Evolutionary conservation across 208 protist species (phyloP), one percentile per base, ranked within the genome.

Genomic region (Balamuthia mandrillaris): DNA sequence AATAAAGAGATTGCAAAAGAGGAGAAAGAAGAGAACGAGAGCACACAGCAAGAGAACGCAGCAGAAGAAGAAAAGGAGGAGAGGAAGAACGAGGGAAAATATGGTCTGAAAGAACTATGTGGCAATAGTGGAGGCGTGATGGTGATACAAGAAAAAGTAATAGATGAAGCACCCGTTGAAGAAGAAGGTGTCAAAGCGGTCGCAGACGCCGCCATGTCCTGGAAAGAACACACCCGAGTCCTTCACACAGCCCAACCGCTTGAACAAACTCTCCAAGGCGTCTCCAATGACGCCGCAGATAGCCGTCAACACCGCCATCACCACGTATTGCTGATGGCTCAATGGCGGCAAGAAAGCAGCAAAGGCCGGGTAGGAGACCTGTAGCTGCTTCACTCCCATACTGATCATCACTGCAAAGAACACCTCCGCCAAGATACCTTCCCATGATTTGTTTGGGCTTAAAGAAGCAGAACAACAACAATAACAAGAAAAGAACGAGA

Each of bases 191-290:
- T 81, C 72, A n/a, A 81, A 81, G 47, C 72, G 47, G 21, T 81
- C 72, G 52, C 54, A 49, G 16, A 81, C 47, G 52, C 72, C 72
- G 72, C 72, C 72, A 33, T 81, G 72, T 21, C 72, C 72, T 16
- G 72, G 72, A 39, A 81, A 81, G 27, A 81, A 81, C 21, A 63
- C 52, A 39, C 72, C 72, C 29, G 72, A 58, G 72, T 81, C 72
- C 72, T 81, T 81, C 47, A 58, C 31, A 37, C 47, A 44, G 52
- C 51, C 47, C 29, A 81, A 5, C 21, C 72, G 47, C 72, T 81
- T 81, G 51, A 81, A 21, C 2, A 81, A 49, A 12, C 47, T 61
- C 72, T 81, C 72, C 47, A 81, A 47, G 7, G 72, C 72, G 21
- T 81, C 72, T 9, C 72, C 72, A 29, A 81, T 61, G 52, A 65